Evolutionary conservation across 140 eudicot genomes (phyloP).

Genomic region (Erigeron philadelphicus): DNA sequence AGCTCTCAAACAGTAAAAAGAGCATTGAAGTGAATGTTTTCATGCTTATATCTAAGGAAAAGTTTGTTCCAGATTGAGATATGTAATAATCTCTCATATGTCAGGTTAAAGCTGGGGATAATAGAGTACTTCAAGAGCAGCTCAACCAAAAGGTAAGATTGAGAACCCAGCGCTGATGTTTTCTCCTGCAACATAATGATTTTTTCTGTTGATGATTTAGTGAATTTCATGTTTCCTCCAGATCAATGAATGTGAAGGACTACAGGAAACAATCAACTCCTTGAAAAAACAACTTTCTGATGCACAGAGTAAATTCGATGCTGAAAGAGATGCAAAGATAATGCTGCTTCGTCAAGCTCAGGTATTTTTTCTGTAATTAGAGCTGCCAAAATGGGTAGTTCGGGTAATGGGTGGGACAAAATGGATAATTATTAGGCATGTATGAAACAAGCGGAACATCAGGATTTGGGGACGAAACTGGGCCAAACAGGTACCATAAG

Average conservation of each 20-base stretch:
- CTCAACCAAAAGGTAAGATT: constrained; percentile 70
- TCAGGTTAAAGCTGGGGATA: constrained; percentile 87
- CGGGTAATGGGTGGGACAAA: neutral
- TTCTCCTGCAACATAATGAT: neutral
- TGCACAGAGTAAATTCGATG: constrained; percentile 29
- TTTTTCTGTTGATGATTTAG: constrained; percentile 8
- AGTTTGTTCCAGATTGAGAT: constrained; percentile 11
- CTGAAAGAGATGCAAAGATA: constrained; percentile 33
- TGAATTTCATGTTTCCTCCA: constrained; percentile 31
- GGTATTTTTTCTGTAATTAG: constrained; percentile 34
- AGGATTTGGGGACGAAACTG: neutral
- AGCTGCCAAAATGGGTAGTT: neutral
- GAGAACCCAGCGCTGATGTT: neutral
- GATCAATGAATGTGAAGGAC: constrained; percentile 69
- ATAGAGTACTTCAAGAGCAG: constrained; percentile 86
- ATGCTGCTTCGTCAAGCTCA: constrained; percentile 50
- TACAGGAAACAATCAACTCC: constrained; percentile 56
- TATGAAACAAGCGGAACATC: neutral
- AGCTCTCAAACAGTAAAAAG: neutral
- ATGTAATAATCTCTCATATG: constrained; percentile 16
- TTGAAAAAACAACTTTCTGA: constrained; percentile 70
- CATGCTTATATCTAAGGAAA: neutral
- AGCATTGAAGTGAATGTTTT: constrained; percentile 7
- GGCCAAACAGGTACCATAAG: neutral
- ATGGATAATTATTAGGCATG: neutral